phyloP scores from a whole-genome alignment of 1,139 yeast genomes.

The Debaryomyces fabryi region DNA sequence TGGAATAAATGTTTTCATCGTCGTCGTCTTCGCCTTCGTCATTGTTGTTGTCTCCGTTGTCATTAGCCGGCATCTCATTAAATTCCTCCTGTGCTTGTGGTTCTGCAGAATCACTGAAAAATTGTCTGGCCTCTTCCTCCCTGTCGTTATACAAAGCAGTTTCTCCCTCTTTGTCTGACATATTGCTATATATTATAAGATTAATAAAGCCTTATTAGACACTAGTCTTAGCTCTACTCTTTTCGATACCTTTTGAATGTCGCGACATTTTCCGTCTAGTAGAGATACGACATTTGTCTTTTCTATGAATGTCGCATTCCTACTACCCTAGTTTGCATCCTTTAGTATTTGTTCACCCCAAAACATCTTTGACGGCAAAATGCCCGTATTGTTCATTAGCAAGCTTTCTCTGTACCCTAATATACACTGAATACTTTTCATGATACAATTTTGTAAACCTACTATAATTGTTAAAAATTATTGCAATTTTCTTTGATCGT shows the following conservation, averaged over 20 bases:
- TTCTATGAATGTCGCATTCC: background rate
- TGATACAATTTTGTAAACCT: background rate
- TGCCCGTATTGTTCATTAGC: no score
- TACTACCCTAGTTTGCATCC: background rate
- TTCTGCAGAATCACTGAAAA: constrained; percentile 6
- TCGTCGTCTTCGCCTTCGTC: constrained; percentile 13
- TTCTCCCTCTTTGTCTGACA: constrained; percentile 7
- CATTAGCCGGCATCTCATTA: constrained; percentile 8
- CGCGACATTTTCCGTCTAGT: background rate
- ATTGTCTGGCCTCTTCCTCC: background rate
- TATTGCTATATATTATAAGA: background rate
- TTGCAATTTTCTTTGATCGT: background rate
- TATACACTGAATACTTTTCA: background rate
- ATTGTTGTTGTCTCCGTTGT: constrained; percentile 14
- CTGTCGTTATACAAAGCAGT: background rate
- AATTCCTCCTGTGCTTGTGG: constrained; percentile 5
- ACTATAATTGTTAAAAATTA: background rate
- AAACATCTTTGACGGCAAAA: no score
- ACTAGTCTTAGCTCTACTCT: background rate
- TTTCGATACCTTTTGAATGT: background rate
- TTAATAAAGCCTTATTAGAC: background rate
- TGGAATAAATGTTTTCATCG: constrained; percentile 28
- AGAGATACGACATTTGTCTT: background rate
- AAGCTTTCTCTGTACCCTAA: no score
- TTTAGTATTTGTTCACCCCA: background rate